Evolutionary conservation across 208 protist genomes (phyloP), one percentile per base, ranked within the genome.

Genomic region (Wallacemonas rigidus): DNA sequence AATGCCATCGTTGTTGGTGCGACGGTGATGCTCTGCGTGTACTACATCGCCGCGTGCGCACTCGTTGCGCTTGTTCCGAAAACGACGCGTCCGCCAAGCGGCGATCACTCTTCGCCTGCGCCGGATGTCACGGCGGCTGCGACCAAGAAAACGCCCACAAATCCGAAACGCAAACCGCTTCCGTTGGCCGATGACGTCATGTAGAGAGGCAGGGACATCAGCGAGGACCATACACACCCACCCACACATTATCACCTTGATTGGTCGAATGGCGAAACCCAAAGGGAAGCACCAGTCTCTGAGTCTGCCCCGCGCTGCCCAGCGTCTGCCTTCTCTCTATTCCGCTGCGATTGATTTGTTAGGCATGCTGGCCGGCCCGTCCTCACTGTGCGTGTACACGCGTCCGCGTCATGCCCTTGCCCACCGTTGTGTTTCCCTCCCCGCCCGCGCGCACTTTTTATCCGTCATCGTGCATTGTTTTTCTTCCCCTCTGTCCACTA

Each of bases 41-140:
- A 96, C 72, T 83, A 89, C 78, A 50, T 94, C 17, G 79, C 88
- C 45, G 91, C 84, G 2, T 87, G 82, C 8, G 80, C 94, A 43
- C 82, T 96, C 9, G 71, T 96, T 0, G 88, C 85, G 1, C 87
- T 93, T 73, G 91, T 96, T 9, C 89, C 89, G 36, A 75, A 78
- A 44, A 82, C 51, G 15, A 35, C 63, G 15, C 45, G 9, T n/a
- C 36, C 43, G 2, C 3, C 8, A 14, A 9, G 39, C 0, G 39
- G 38, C 11, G 48, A 9, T 53, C 11, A 53, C 15, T 53, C 48
- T 53, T 12, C 45, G 45, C 45, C 45, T 36, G 9, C 40, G 9
- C 4, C 14, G 26, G 45, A 40, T 45, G 67, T 50, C 26, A 47
- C 35, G 35, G 63, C 63, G 41, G 15, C 48, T 6, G 12, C 11